These are phyloP conservation scores for Medicago ruthenica DNA, from an alignment of 306 rosid genomes.

Conservation along the genomic window DNA sequence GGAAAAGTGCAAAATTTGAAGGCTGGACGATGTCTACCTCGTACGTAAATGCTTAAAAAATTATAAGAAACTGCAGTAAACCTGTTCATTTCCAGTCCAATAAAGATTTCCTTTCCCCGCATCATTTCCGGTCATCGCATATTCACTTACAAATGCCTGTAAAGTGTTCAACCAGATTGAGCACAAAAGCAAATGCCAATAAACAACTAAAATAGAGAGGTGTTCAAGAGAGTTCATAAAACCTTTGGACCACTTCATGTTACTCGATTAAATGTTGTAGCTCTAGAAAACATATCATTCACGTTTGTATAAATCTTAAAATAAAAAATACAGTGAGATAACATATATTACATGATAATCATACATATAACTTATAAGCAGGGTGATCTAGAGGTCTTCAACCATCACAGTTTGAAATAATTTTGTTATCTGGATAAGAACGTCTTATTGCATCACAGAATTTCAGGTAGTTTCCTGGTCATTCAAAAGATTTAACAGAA, in stretches of 20 bases:
- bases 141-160: constrained; percentile 96
- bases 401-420: too few relatives aligned
- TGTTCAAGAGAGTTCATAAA: constrained; percentile 19
- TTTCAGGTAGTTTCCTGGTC: too few relatives aligned
- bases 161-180: constrained; percentile 30
- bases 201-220: too few relatives aligned
- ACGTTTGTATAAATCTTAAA: constrained; percentile 69
- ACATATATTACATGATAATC: constrained; percentile 80
- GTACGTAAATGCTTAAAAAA: too few relatives aligned
- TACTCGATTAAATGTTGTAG: constrained; percentile 57
- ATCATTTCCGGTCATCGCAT: constrained; percentile 81
- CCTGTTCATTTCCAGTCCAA: constrained; percentile 69
- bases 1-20: too few relatives aligned
- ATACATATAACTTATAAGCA: constrained; percentile 75
- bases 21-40: too few relatives aligned
- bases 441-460: too few relatives aligned
- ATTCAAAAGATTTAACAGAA: too few relatives aligned
- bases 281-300: constrained; percentile 67
- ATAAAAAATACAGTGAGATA: constrained; percentile 35
- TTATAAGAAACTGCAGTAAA: too few relatives aligned
- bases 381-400: constrained; percentile 78
- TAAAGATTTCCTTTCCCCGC: constrained; percentile 83
- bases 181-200: too few relatives aligned
- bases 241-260: constrained; percentile 63
- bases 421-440: too few relatives aligned